Percentiles rank a stretch among this genome's conserved stretches.
Conservation (phyloP, 345 rosid genomes). For the Ceriops zippeliana region DNA sequence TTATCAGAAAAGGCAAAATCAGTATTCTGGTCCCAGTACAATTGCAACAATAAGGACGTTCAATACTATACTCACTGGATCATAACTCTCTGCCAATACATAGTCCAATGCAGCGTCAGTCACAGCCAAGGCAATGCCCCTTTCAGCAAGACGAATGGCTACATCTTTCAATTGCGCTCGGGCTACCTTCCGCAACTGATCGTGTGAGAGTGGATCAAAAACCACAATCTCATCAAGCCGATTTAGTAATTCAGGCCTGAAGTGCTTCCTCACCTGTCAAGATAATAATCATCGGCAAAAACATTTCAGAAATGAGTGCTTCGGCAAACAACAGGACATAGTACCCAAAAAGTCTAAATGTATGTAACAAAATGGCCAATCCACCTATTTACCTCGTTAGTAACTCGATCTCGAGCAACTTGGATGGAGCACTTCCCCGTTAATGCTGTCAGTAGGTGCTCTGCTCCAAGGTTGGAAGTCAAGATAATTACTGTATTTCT, state of each 20-base stretch:
- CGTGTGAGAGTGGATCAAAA: conserved; percentile 88
- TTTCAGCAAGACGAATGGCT: conserved; percentile 71
- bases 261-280: conserved; percentile 65
- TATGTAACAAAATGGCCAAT: not conserved
- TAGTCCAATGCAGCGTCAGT: conserved; percentile 75
- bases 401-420: conserved; percentile 72
- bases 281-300: not conserved
- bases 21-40: not conserved
- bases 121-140: conserved; percentile 82
- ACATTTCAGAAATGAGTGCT: not conserved
- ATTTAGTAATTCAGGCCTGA: conserved; percentile 80
- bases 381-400: conserved; percentile 54
- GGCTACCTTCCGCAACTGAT: conserved; percentile 76
- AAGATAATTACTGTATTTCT: conserved; percentile 76
- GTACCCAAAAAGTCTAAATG: no score
- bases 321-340: no score
- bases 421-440: conserved; percentile 71
- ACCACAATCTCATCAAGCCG: conserved; percentile 88
- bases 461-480: conserved; percentile 96
- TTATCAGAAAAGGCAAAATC: not conserved
- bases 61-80: conserved; percentile 59
- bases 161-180: conserved; percentile 83
- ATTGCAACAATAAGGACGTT: accelerated
- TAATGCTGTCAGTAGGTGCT: conserved; percentile 69
- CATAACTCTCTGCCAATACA: conserved; percentile 66